Evolutionary conservation across 768 basidiomycete genomes (phyloP).

Genomic region (Termitomyces sp.): DNA sequence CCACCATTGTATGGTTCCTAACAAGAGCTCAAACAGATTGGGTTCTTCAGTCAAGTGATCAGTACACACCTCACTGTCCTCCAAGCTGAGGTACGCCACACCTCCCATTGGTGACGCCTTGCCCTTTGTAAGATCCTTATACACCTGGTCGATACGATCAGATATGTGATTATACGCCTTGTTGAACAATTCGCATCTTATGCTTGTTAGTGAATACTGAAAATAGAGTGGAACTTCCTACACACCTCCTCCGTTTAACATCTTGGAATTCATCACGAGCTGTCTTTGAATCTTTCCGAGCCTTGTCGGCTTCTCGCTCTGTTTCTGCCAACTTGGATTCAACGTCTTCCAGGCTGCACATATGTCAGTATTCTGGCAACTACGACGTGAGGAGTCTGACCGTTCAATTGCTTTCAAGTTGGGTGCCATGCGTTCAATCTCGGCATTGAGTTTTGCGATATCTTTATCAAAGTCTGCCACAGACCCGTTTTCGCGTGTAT

Average conservation of each 20-base stretch:
- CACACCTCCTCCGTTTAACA: conserved; percentile 72
- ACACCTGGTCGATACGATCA: conserved; percentile 90
- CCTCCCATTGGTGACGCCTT: conserved; percentile 93
- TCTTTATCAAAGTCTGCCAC: conserved; percentile 69
- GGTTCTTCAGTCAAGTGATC: not conserved
- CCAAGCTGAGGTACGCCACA: conserved; percentile 92
- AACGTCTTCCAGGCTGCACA: conserved; percentile 74
- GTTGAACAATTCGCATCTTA: conserved; percentile 80
- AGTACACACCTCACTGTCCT: conserved; percentile 81
- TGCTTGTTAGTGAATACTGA: not conserved
- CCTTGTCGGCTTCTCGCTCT: conserved; percentile 89
- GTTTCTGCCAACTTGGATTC: conserved; percentile 83
- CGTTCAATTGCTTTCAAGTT: conserved; percentile 96
- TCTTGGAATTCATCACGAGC: conserved; percentile 94
- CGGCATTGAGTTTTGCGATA: conserved; percentile 63
- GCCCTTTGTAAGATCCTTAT: conserved; percentile 96
- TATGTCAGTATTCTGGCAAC: not conserved
- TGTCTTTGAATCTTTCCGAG: conserved; percentile 80
- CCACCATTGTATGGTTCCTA: conserved; percentile 68
- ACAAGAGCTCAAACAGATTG: not conserved
- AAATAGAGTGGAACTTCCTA: not conserved
- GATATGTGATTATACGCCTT: conserved; percentile 96
- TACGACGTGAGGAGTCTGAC: conserved; percentile 32
- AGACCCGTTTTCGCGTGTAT: conserved; percentile 67
- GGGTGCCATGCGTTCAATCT: conserved; percentile 92